Evolutionary conservation across 2,329 filamentous ascomycete species (phyloP), one percentile per base, ranked within the genome.

Genomic region (Bipolaris gigantea): DNA sequence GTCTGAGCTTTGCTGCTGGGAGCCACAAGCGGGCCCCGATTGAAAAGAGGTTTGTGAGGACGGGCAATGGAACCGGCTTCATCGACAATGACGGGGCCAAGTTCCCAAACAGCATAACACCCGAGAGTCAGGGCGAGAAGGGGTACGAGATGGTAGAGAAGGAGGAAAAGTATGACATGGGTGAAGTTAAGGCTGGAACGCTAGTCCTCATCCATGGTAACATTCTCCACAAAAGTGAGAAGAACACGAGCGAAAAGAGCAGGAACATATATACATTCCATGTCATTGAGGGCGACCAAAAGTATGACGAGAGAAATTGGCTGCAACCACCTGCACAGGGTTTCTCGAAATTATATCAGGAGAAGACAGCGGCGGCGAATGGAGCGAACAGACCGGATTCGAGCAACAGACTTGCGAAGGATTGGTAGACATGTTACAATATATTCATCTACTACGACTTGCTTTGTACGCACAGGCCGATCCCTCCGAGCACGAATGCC

Each of bases 231-330:
- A 96, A 96, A 84, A 97, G 92, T 72, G 92, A 96, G 83, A 90
- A 84, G 81, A 99, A 99, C 73, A 82, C 84, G 51, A 96, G 92
- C 72, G 76, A 82, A 60, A 93, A 90, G 80, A 92, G 92, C 19
- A 82, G 93, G 62, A 95, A 94, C 71, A 96, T 97, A 49, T 99
- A 97, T 76, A 97, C 94, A 0, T 99, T 97, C 73, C 94, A 99
- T 78, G 85, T 96, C 53, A 97, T 97, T 68, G 94, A 97, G 77
- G 89, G 89, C 0, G 83, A 88, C 18, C 79, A 86, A 39, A 79
- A 78, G 50, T 99, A 97, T 74, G 94, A 97, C 75, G 83, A 83
- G 76, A 82, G 82, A 75, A 99, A 99, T 76, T 97, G 94, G 94
- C 76, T 99, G 73, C 93, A 97, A 78, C 91, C 92, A 53, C 88